phyloP scores from a whole-genome alignment of 108 stramenopile genomes.

The Cyclostephanos tholiformis region DNA sequence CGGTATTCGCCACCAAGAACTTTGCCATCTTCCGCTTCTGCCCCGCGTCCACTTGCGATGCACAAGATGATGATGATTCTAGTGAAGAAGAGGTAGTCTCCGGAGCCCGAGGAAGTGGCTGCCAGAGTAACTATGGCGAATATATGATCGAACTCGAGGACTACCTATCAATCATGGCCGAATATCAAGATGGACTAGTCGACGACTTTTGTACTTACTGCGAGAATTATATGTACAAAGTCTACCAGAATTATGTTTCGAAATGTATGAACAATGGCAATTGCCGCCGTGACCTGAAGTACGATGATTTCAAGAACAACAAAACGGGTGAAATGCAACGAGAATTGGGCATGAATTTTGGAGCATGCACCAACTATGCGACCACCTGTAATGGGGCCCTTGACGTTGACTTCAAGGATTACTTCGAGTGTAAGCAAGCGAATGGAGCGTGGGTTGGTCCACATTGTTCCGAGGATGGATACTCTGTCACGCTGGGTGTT shows the following conservation, averaged over 20 bases:
- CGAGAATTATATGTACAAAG: conserved; percentile 38
- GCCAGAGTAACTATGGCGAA: conserved; percentile 61
- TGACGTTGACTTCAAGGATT: conserved; percentile 25
- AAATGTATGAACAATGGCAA: conserved; percentile 14
- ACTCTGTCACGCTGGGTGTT: conserved; percentile 73
- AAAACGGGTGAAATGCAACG: conserved; percentile 30
- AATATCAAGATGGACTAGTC: conserved; percentile 60
- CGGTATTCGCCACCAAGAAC: conserved; percentile 63
- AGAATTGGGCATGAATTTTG: conserved; percentile 35
- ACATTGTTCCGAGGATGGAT: conserved; percentile 66
- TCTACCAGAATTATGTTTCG: conserved; percentile 35
- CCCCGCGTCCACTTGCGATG: conserved; percentile 60
- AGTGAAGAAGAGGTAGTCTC: background rate
- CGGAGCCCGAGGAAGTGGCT: conserved; percentile 57
- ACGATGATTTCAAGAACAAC: conserved; percentile 41
- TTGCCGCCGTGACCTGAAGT: conserved; percentile 23
- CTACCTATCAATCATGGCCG: conserved; percentile 74
- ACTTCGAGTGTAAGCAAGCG: conserved; percentile 44
- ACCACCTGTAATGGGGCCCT: conserved; percentile 17
- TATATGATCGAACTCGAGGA: conserved; percentile 76
- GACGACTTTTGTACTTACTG: conserved; percentile 71
- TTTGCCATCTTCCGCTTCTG: conserved; percentile 86
- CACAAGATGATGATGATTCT: background rate
- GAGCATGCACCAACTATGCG: conserved; percentile 33
- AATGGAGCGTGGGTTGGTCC: conserved; percentile 13